Conservation (phyloP, 768 basidiomycete genomes). For the Wakefieldia striispora region DNA sequence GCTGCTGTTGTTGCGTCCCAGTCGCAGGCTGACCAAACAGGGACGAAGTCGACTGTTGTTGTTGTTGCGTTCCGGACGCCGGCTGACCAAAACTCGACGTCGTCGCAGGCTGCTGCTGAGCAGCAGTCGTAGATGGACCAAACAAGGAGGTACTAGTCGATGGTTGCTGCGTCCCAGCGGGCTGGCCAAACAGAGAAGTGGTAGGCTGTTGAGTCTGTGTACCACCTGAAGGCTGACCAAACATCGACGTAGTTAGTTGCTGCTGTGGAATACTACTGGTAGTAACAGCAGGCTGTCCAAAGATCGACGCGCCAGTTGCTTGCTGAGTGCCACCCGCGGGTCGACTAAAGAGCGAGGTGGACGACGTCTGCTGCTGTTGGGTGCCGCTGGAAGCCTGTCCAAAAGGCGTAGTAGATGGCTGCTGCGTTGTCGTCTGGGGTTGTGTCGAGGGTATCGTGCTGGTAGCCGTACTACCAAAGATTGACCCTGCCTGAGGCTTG, state of each 20-base stretch:
- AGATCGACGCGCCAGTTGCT: neutral
- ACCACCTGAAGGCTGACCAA: slow-evolving; percentile 31
- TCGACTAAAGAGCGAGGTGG: slow-evolving; percentile 6
- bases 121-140: slow-evolving; percentile 7
- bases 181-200: slow-evolving; percentile 28
- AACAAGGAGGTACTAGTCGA: too few relatives aligned
- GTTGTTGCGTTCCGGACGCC: slow-evolving; percentile 25
- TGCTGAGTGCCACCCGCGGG: slow-evolving; percentile 10
- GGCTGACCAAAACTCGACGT: slow-evolving; percentile 22
- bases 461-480: slow-evolving; percentile 37
- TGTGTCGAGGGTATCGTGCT: slow-evolving; percentile 12
- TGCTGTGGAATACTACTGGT: slow-evolving; percentile 8
- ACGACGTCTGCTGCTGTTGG: slow-evolving; percentile 7
- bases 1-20: slow-evolving; percentile 34
- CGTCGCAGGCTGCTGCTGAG: slow-evolving; percentile 23
- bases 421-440: slow-evolving; percentile 22
- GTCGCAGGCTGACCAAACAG: slow-evolving; percentile 35
- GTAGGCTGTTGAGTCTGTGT: slow-evolving; percentile 23
- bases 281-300: slow-evolving; percentile 1
- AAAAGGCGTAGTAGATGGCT: slow-evolving; percentile 19
- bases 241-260: slow-evolving; percentile 30
- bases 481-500: slow-evolving; percentile 32
- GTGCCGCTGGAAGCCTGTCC: slow-evolving; percentile 12
- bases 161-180: neutral
- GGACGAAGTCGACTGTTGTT: slow-evolving; percentile 24